Evolutionary conservation across 208 protist genomes (phyloP).

Genomic region (Perkinsela sp.): DNA sequence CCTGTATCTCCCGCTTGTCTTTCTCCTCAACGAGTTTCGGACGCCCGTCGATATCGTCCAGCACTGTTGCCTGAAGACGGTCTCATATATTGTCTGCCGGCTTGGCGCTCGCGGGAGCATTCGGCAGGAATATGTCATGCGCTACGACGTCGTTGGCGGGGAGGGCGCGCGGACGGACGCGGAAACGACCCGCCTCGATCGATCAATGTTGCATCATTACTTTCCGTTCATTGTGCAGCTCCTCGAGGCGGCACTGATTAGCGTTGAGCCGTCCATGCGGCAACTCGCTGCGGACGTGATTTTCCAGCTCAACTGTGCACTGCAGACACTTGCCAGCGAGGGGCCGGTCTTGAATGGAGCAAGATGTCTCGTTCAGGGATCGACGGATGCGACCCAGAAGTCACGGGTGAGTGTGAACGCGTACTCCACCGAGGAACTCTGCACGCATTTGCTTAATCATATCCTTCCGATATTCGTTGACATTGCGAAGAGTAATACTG

Average conservation of each 20-base stretch:
- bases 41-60: neutral
- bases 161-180: neutral
- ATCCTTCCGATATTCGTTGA: neutral
- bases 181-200: neutral
- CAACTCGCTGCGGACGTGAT: neutral
- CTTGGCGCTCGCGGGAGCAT: neutral
- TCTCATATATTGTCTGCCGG: neutral
- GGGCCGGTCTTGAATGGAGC: neutral
- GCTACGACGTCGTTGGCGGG: neutral
- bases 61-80: neutral
- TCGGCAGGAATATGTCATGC: neutral
- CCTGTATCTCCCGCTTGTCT: neutral
- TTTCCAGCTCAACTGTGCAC: neutral
- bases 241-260: neutral
- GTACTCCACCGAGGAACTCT: neutral
- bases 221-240: neutral
- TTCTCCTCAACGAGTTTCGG: neutral
- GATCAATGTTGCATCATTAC: neutral
- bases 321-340: neutral
- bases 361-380: neutral
- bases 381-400: neutral
- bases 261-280: neutral
- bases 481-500: neutral
- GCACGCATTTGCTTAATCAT: neutral
- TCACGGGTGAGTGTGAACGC: neutral